These are phyloP conservation scores for Aspergillus novoparasiticus DNA, from an alignment of 2,329 filamentous ascomycete genomes.

Conservation along the genomic window DNA sequence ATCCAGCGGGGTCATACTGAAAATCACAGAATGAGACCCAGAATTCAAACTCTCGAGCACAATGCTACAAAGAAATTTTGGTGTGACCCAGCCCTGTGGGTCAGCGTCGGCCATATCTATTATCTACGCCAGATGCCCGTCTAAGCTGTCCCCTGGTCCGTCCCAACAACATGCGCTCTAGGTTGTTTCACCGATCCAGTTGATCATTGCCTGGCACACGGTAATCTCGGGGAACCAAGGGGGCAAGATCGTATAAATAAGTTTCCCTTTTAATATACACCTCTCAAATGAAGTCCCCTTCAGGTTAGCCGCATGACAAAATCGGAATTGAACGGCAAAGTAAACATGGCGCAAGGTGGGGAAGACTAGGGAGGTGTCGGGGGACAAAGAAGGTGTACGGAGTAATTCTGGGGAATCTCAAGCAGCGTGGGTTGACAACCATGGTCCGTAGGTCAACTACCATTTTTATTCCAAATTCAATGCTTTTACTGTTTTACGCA, in stretches of 20 bases:
- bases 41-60: not conserved
- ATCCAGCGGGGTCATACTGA: not conserved
- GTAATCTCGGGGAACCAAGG: not conserved
- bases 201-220: not conserved
- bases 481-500: not conserved
- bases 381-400: not conserved
- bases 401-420: not conserved
- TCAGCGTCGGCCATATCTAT: not conserved
- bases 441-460: not conserved
- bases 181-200: not conserved
- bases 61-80: not conserved
- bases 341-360: not conserved
- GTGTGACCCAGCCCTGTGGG: slow-evolving; percentile 2
- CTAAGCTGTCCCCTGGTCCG: not conserved
- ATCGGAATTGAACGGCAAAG: not conserved
- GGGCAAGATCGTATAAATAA: not conserved
- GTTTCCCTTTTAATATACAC: not conserved
- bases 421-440: not conserved
- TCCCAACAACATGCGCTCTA: not conserved
- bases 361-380: not conserved
- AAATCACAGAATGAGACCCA: not conserved
- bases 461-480: not conserved
- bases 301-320: not conserved
- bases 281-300: not conserved
- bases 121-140: not conserved